Conservation (phyloP, 768 basidiomycete genomes). For the Chalciporus chontae region DNA sequence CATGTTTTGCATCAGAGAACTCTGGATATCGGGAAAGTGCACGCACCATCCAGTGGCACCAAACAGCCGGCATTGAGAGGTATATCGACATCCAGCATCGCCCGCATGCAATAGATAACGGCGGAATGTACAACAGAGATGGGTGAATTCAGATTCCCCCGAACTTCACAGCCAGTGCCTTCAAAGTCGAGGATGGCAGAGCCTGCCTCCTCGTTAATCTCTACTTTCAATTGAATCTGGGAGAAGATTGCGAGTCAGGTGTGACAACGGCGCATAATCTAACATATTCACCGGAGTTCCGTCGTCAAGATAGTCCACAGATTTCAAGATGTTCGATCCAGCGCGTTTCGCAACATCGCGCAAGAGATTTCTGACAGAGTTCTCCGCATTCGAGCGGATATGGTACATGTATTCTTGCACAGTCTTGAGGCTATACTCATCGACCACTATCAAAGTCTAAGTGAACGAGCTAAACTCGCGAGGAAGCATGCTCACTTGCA, state of each 20-base stretch:
- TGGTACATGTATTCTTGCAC: slow-evolving; percentile 95
- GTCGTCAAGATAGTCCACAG: slow-evolving; percentile 85
- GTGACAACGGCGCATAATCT: not conserved
- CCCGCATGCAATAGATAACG: slow-evolving; percentile 84
- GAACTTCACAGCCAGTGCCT: slow-evolving; percentile 80
- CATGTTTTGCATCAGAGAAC: not conserved
- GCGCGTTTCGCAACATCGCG: slow-evolving; percentile 67
- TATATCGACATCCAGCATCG: slow-evolving; percentile 83
- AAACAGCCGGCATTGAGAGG: slow-evolving; percentile 94
- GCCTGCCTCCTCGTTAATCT: slow-evolving; percentile 70
- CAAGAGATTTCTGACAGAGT: slow-evolving; percentile 79
- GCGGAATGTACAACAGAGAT: slow-evolving; percentile 85
- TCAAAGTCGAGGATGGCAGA: slow-evolving; percentile 83
- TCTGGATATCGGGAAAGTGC: not conserved
- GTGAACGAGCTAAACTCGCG: slow-evolving; percentile 2
- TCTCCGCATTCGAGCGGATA: slow-evolving; percentile 86
- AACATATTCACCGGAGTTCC: slow-evolving; percentile 67
- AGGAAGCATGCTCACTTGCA: slow-evolving; percentile 48
- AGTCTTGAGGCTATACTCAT: slow-evolving; percentile 79
- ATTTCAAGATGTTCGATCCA: slow-evolving; percentile 60
- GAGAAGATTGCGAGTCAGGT: slow-evolving; percentile 1
- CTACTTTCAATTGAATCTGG: slow-evolving; percentile 71
- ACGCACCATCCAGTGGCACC: slow-evolving; percentile 74
- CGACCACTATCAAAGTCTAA: slow-evolving; percentile 53
- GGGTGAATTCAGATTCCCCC: slow-evolving; percentile 82